Percentiles rank a stretch among this genome's conserved stretches.
phyloP scores from a whole-genome alignment of 192 early-diverging fungal species.

The Ramicandelaber brevisporus region DNA sequence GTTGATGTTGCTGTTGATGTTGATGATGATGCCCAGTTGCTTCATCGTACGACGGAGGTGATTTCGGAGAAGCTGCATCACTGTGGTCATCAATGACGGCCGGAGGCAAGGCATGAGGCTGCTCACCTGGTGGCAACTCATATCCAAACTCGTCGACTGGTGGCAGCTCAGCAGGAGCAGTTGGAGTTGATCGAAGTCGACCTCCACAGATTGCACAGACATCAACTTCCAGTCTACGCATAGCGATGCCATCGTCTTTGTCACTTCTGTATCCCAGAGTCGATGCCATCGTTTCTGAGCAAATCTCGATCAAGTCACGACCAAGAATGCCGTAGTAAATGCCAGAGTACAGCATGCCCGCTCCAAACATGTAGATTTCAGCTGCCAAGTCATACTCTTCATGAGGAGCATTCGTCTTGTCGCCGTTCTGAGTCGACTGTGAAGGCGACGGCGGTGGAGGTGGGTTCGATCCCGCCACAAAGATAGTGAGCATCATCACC shows the following conservation, averaged over 20 bases:
- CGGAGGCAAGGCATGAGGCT: not conserved
- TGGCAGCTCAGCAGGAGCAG: not conserved
- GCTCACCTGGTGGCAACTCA: not conserved
- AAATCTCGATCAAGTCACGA: slow-evolving; percentile 15
- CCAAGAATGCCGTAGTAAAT: slow-evolving; percentile 6
- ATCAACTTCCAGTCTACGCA: slow-evolving; percentile 6
- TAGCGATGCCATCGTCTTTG: slow-evolving; percentile 7
- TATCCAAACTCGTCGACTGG: not conserved
- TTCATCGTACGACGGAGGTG: no score
- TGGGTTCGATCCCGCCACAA: slow-evolving; percentile 12
- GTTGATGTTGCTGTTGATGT: slow-evolving; percentile 1
- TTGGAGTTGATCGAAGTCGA: slow-evolving; percentile 3
- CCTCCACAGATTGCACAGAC: slow-evolving; percentile 17
- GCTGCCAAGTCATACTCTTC: slow-evolving; percentile 7
- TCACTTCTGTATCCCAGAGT: slow-evolving; percentile 13
- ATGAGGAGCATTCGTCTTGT: no score
- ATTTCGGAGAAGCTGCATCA: no score
- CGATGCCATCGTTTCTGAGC: slow-evolving; percentile 15
- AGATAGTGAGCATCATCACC: slow-evolving; percentile 10
- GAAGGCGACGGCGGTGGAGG: slow-evolving; percentile 10
- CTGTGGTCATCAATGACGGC: not conserved
- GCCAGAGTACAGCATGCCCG: not conserved
- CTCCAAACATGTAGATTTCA: slow-evolving; percentile 17
- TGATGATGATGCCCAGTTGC: no score
- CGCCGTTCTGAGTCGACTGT: slow-evolving; percentile 6